A percentile compares a stretch with the other conserved stretches of the same genome.
phyloP scores from a whole-genome alignment of 257 asterid genomes.

The Parsonsia alboflavescens region DNA sequence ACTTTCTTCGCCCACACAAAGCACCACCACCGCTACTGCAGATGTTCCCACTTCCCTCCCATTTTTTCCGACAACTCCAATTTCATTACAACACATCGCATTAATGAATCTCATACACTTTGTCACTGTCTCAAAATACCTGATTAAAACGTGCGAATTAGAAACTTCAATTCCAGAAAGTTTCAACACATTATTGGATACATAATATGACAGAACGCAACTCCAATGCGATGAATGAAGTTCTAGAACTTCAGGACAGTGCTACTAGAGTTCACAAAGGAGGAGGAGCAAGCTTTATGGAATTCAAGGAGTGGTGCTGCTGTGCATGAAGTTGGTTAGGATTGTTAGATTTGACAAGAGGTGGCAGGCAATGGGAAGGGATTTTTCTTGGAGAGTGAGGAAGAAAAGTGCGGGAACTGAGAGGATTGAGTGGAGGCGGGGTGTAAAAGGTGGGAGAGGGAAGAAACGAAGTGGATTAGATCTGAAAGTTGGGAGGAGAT shows the following conservation, averaged over 20 bases:
- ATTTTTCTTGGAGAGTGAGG: slow-evolving; percentile 69
- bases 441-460: slow-evolving; percentile 56
- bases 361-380: slow-evolving; percentile 75
- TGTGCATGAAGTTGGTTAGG: slow-evolving; percentile 30
- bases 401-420: slow-evolving; percentile 61
- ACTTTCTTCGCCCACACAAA: no score
- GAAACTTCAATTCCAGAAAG: slow-evolving; percentile 44
- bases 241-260: slow-evolving; percentile 37
- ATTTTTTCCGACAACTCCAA: slow-evolving; percentile 23
- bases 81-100: slow-evolving; percentile 28
- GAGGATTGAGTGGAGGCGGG: slow-evolving; percentile 62
- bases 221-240: slow-evolving; percentile 57
- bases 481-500: slow-evolving; percentile 50
- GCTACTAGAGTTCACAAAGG: slow-evolving; percentile 73
- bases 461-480: slow-evolving; percentile 56
- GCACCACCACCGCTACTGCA: slow-evolving; percentile 54
- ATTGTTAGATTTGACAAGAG: slow-evolving; percentile 54
- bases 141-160: slow-evolving; percentile 33
- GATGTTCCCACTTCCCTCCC: slow-evolving; percentile 47
- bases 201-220: slow-evolving; percentile 27
- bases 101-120: slow-evolving; percentile 55
- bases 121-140: slow-evolving; percentile 43
- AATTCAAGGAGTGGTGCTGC: background rate
- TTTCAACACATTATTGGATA: slow-evolving; percentile 30
- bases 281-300: slow-evolving; percentile 62